These are phyloP conservation scores for Monosporascus sp. DNA, from an alignment of 2,329 filamentous ascomycete species.

Conservation along the genomic window DNA sequence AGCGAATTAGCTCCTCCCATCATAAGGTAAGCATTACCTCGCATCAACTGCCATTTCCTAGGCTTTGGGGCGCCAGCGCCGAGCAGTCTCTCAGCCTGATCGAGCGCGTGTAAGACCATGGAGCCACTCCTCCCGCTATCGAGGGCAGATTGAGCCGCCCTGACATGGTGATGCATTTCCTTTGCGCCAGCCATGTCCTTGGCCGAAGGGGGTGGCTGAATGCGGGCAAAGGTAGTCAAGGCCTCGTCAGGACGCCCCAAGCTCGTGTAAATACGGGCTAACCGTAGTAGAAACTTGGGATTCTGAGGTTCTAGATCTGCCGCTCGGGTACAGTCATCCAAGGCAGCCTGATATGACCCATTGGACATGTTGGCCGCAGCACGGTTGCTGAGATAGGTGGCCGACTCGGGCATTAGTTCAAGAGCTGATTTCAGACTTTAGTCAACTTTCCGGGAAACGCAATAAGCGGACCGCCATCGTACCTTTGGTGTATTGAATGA, in stretches of 20 bases:
- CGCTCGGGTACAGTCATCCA: conserved; percentile 81
- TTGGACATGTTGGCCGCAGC: conserved; percentile 92
- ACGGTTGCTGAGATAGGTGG: conserved; percentile 91
- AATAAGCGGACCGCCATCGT: conserved; percentile 21
- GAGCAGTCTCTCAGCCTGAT: conserved; percentile 80
- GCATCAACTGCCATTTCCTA: conserved; percentile 89
- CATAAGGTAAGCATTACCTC: conserved; percentile 85
- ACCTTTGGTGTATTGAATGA: conserved; percentile 95
- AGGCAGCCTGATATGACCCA: conserved; percentile 68
- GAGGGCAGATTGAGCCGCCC: conserved; percentile 72
- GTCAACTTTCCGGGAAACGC: conserved; percentile 4
- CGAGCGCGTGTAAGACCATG: conserved; percentile 87
- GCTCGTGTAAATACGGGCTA: conserved; percentile 85
- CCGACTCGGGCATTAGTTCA: conserved; percentile 75
- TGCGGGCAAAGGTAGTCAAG: conserved; percentile 72
- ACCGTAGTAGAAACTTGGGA: conserved; percentile 78
- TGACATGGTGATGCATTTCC: conserved; percentile 78
- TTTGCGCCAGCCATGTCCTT: conserved; percentile 82
- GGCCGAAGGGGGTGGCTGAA: conserved; percentile 72
- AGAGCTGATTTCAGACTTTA: conserved; percentile 60
- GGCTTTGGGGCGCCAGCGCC: conserved; percentile 72
- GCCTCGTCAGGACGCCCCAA: conserved; percentile 85
- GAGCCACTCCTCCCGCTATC: conserved; percentile 73
- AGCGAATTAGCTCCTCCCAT: conserved; percentile 87
- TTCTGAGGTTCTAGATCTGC: conserved; percentile 81